A percentile compares a stretch with the other conserved stretches of the same genome.
Conservation (phyloP, 345 rosid genomes). For the Eucalyptus virginea region DNA sequence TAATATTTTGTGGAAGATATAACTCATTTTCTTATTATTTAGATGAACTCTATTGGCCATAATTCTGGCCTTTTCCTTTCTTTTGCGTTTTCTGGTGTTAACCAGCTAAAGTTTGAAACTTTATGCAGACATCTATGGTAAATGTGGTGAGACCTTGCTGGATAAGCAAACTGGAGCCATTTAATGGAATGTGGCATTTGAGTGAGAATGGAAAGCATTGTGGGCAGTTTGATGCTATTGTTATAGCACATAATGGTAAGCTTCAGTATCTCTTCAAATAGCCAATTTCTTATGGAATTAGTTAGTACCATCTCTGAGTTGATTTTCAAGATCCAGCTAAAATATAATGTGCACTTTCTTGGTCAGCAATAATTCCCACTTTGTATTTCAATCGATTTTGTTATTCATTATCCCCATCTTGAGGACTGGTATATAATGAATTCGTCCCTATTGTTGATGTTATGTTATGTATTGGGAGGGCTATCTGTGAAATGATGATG, state of each 20-base stretch:
- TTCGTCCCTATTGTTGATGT: neutral
- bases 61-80: neutral
- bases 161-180: conserved; percentile 79
- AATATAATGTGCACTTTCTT: neutral
- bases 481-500: neutral
- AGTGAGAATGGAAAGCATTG: conserved; percentile 73
- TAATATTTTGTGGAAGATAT: neutral
- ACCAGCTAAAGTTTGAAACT: neutral
- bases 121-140: conserved; percentile 50
- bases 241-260: conserved; percentile 94
- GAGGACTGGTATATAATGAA: neutral
- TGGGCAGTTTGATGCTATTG: conserved; percentile 69
- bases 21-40: neutral
- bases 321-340: neutral
- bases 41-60: neutral
- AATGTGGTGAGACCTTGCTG: conserved; percentile 88
- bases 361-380: neutral
- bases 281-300: neutral
- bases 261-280: neutral
- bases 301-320: neutral
- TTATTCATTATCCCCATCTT: neutral
- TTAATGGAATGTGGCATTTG: conserved; percentile 88
- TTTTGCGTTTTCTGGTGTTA: neutral
- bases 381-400: neutral
- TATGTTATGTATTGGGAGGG: neutral